Evolutionary conservation across 192 early-diverging fungal genomes (phyloP), one percentile per base, ranked within the genome.

Genomic region (Umbelopsis isabellina): DNA sequence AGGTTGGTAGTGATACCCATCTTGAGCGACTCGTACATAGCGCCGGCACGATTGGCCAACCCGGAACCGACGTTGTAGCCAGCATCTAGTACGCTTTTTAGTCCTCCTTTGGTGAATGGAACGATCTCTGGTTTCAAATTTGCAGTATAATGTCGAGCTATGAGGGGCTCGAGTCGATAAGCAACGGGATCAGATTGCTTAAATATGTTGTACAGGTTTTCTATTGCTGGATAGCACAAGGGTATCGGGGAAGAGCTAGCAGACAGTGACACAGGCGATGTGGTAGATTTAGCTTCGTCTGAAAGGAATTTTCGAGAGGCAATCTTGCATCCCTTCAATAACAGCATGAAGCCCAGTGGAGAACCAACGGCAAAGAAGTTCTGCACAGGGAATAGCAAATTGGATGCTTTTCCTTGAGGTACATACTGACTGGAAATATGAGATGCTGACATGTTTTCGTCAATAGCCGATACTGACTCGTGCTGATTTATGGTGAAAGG

Each of bases 361-460:
- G 91, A 93, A n/a, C 94, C 94, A 16, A 93, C 82, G 8, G 87
- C 88, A 44, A 94, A 95, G 55, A 95, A 87, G 52, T 89, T 91
- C 41, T 89, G 79, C 9, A 94, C 91, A 2, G 83, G 73, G 66
- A 94, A 94, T 48, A 87, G 80, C 7, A 94, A 83, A 27, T 45
- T 61, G 20, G 69, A 53, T 21, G 55, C 9, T 18, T 10, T 71
- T 4, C 66, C 66, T 11, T 78, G 35, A 61, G 55, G 55, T 33
- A 61, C 13, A 61, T 61, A 61, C 11, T 61, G 25, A 25, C 55
- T 61, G 7, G 55, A 23, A 73, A 78, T 44, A 47, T 64, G 21
- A 70, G 68, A 37, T 37, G 69, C 55, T 41, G 69, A 30, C 30
- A 53, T 27, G 4, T 76, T 76, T 45, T 58, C 48, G 20, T 70